A percentile compares a stretch with the other conserved stretches of the same genome.
Conservation (phyloP, 208 protist species). For the Blechomonas ayalai region DNA sequence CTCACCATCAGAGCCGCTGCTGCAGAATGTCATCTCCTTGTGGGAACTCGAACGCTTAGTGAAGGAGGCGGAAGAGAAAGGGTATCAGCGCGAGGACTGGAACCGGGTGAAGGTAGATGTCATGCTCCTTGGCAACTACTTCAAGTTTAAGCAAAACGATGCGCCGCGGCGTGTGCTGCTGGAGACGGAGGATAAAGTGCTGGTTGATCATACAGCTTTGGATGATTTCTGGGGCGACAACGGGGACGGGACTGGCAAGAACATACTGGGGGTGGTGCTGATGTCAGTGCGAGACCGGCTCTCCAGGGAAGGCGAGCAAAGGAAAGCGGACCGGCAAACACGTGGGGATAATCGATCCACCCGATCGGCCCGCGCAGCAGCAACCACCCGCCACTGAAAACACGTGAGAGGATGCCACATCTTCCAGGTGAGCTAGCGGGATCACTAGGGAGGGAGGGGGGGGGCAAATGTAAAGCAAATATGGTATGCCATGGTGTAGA, state of each 20-base stretch:
- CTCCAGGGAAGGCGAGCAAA: conserved; percentile 7
- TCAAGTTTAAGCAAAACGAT: conserved; percentile 87
- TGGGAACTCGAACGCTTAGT: conserved; percentile 80
- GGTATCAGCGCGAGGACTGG: conserved; percentile 69
- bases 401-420: too few species aligned
- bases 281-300: conserved; percentile 69
- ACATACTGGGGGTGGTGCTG: conserved; percentile 68
- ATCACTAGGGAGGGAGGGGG: too few species aligned
- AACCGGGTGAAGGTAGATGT: conserved; percentile 77
- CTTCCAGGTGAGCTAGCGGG: too few species aligned
- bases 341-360: too few species aligned
- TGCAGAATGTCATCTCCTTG: conserved; percentile 45
- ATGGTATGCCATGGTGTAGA: too few species aligned
- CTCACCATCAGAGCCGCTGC: conserved; percentile 30
- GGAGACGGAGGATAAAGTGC: conserved; percentile 40
- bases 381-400: too few species aligned
- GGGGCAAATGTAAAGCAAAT: too few species aligned
- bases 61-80: conserved; percentile 46
- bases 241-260: conserved; percentile 78
- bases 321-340: background rate
- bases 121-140: conserved; percentile 83
- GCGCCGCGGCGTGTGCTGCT: conserved; percentile 42
- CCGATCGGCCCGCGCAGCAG: too few species aligned
- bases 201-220: conserved; percentile 71
- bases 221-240: conserved; percentile 86